These are phyloP conservation scores for Coniosporium uncinatum DNA, from an alignment of 2,329 filamentous ascomycete genomes.

Conservation along the genomic window DNA sequence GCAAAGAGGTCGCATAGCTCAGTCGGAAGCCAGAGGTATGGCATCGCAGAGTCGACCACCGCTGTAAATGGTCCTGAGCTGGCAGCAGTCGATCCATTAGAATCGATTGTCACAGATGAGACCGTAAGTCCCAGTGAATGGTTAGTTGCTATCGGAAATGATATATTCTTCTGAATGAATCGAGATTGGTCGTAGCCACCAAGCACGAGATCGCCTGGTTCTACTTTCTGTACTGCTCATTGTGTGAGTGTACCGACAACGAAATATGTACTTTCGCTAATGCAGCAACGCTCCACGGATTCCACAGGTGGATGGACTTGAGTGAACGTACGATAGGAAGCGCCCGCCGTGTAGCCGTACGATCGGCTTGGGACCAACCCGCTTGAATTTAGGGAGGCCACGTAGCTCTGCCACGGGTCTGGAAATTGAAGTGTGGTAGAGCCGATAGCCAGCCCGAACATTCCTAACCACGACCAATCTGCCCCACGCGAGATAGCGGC, in stretches of 20 bases:
- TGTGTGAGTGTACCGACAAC: too few relatives aligned
- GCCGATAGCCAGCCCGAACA: conserved; percentile 29
- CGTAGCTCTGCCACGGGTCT: conserved; percentile 22
- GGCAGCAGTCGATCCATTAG: conserved; percentile 5
- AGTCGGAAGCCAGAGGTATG: conserved; percentile 32
- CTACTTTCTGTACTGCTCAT: too few relatives aligned
- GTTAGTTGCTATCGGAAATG: conserved; percentile 15
- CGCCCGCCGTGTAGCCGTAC: conserved; percentile 34
- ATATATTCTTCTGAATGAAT: conserved; percentile 14
- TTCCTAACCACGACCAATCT: conserved; percentile 14
- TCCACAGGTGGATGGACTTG: too few relatives aligned
- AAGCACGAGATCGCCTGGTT: conserved; percentile 23
- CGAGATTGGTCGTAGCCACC: conserved; percentile 31
- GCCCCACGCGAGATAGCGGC: conserved; percentile 11
- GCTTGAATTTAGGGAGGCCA: conserved; percentile 21
- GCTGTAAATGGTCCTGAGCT: conserved; percentile 16
- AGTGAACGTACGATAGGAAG: conserved; percentile 16
- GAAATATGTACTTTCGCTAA: too few relatives aligned
- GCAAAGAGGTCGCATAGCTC: conserved; percentile 25
- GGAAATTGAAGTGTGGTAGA: conserved; percentile 29
- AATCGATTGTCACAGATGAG: conserved; percentile 6
- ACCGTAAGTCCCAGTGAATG: conserved; percentile 10
- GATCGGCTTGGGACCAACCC: conserved; percentile 24
- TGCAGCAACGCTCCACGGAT: too few relatives aligned
- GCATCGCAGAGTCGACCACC: conserved; percentile 27